Base-by-base conservation (phyloP, 495 filamentous ascomycete genomes). In the Schizothecium vesticola region DNA sequence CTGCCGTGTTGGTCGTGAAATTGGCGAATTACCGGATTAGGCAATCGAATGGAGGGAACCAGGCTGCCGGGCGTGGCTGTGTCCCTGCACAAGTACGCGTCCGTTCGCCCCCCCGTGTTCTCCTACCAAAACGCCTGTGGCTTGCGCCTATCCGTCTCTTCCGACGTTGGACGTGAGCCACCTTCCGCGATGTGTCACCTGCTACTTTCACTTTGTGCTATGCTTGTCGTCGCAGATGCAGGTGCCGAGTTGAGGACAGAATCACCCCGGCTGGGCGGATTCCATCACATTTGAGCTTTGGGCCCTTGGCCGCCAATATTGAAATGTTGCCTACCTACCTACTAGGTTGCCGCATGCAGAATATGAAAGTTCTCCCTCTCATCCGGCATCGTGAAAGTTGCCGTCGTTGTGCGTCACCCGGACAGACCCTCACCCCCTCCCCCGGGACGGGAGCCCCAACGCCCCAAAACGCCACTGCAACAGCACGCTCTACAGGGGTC, bases 121-220 rank as follows among this genome's bases (percentile, higher is more conserved):
- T 55, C 61, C 36, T 24, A 21, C 23, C 61, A 55, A n/a, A 64
- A 64, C 36, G 61, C 61, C 61, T 64, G 61, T 51, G 61, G 61
- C 61, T 64, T 64, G 29, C 22, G 33, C 31, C 9, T 9, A 31
- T 36, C 31, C 29, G n/a, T n/a, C 43, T 5, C 43, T 51, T 51
- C 59, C 59, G 24, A 31, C 24, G 26, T 51, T 36, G 21, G 11
- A 36, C 28, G 60, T 22, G 60, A 61, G 25, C 26, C 60, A 31
- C 25, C 43, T 6, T 31, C 28, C 28, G 11, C 28, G 33, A 51
- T 51, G 43, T 9, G 43, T 51, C 43, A 51, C 43, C 43, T n/a
- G 43, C 43, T 19, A 51, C 5, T 51, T 51, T 36, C 3, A n/a
- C n/a, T 11, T 36, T 12, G 31, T 36, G 11, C 36, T 51, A 16